Evolutionary conservation across 2,329 filamentous ascomycete genomes (phyloP), one percentile per base, ranked within the genome.

Genomic region (Phialophora expanda): DNA sequence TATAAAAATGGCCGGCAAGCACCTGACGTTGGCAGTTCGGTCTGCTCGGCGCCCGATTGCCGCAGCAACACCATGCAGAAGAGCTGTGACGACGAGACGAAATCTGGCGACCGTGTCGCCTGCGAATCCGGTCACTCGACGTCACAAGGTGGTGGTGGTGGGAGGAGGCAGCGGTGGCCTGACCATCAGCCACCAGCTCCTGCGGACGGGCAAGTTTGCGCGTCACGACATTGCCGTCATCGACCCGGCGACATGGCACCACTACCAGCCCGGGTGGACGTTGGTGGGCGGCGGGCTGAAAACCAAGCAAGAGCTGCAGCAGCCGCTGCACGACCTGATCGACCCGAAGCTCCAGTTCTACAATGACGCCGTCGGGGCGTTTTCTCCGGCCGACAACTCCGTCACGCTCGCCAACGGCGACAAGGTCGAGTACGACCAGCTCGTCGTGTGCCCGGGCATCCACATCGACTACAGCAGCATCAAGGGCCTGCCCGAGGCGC

Each of bases 241-340:
- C 51, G 88, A 90, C 69, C 88, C 88, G 0, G 82, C 87, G 0
- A 74, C 78, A 69, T 87, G 82, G 81, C 87, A 90, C 73, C 82
- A 90, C 77, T 90, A 89, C 74, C 88, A 90, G 75, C 87, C 88
- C 0, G 88, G 88, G 61, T 90, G 87, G 87, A 90, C 88, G 1
- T 80, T 90, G 0, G 88, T 90, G 1, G 88, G 87, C 51, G 87
- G 85, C 46, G 88, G 88, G 3, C 80, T 90, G 46, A 89, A 89
- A 76, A 83, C 79, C 55, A 87, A 87, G 73, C 79, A 88, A 68
- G 82, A 88, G 26, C 76, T 90, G 63, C 82, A 83, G 55, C 76
- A 78, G 63, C 83, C 83, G 0, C 73, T 89, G 46, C 71, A 78
- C 4, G 77, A 77, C 56, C 74, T 90, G 56, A 75, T 90, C 7